Conservation (phyloP, 2,329 filamentous ascomycete genomes). For the Daldinia eschscholtzii region DNA sequence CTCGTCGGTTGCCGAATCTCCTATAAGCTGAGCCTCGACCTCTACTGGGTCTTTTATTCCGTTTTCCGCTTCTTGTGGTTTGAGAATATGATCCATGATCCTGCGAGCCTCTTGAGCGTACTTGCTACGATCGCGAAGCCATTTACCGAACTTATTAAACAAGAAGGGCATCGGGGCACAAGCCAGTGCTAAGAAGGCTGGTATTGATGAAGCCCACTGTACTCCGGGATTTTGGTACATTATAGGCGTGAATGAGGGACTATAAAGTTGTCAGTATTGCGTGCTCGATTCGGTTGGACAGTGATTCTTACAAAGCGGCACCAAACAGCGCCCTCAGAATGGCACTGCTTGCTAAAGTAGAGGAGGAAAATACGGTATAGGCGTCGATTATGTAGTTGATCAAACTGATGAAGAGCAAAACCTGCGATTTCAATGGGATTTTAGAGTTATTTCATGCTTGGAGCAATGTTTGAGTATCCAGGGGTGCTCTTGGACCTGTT, state of each 20-base stretch:
- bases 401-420: too few relatives aligned
- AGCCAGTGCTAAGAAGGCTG: conserved; percentile 78
- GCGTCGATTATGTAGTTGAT: too few relatives aligned
- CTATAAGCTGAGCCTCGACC: not conserved
- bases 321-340: too few relatives aligned
- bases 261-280: not conserved
- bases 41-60: not conserved
- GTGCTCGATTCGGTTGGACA: not conserved
- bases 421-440: not conserved
- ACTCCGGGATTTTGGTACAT: conserved; percentile 73
- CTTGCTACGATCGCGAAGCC: not conserved
- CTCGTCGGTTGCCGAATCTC: not conserved
- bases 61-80: not conserved
- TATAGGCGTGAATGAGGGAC: conserved; percentile 66
- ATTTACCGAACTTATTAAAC: not conserved
- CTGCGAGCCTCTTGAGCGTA: conserved; percentile 52
- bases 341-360: too few relatives aligned
- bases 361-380: too few relatives aligned
- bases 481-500: not conserved
- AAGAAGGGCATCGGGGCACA: conserved; percentile 78
- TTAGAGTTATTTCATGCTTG: too few relatives aligned
- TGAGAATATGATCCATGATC: conserved; percentile 1
- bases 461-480: not conserved
- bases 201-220: conserved; percentile 80
- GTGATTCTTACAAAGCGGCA: too few relatives aligned